A percentile compares a stretch with the other conserved stretches of the same genome.
These are phyloP conservation scores for Aspergillus cejpii DNA, from an alignment of 2,329 filamentous ascomycete species.

Conservation along the genomic window DNA sequence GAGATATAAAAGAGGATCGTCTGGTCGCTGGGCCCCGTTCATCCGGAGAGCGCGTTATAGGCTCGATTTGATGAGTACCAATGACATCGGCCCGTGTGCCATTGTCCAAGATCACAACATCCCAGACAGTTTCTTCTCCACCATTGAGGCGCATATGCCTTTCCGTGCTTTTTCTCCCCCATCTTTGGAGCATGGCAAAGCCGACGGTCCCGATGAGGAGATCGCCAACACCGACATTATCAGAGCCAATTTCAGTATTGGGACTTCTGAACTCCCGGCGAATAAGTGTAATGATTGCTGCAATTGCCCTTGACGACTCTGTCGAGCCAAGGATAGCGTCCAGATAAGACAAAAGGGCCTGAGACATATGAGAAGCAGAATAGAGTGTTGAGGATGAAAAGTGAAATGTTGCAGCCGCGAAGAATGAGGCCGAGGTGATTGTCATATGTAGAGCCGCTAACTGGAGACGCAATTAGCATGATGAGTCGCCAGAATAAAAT, in stretches of 20 bases:
- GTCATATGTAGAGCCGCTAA: slow-evolving; percentile 40
- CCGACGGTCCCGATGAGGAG: slow-evolving; percentile 41
- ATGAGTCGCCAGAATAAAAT: slow-evolving; percentile 1
- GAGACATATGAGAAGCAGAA: slow-evolving; percentile 39
- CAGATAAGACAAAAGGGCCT: slow-evolving; percentile 41
- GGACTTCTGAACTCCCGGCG: slow-evolving; percentile 40
- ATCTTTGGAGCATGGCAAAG: slow-evolving; percentile 43
- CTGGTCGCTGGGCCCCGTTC: slow-evolving; percentile 44
- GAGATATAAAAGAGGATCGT: slow-evolving; percentile 46
- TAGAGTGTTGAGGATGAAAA: slow-evolving; percentile 41
- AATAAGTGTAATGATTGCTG: slow-evolving; percentile 44
- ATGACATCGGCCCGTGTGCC: slow-evolving; percentile 44
- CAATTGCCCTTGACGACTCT: slow-evolving; percentile 44
- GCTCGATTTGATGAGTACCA: slow-evolving; percentile 35
- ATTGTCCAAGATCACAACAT: slow-evolving; percentile 44
- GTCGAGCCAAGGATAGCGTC: slow-evolving; percentile 45
- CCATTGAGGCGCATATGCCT: slow-evolving; percentile 35
- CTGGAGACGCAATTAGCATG: slow-evolving; percentile 23
- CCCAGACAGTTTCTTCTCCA: slow-evolving; percentile 44
- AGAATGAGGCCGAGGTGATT: slow-evolving; percentile 43
- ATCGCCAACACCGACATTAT: slow-evolving; percentile 41
- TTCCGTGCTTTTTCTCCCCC: slow-evolving; percentile 42
- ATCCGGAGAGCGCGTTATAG: slow-evolving; percentile 35
- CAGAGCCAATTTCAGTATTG: slow-evolving; percentile 25
- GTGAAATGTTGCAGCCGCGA: slow-evolving; percentile 43